Evolutionary conservation across 345 rosid genomes (phyloP).

Genomic region (Acer negundo): DNA sequence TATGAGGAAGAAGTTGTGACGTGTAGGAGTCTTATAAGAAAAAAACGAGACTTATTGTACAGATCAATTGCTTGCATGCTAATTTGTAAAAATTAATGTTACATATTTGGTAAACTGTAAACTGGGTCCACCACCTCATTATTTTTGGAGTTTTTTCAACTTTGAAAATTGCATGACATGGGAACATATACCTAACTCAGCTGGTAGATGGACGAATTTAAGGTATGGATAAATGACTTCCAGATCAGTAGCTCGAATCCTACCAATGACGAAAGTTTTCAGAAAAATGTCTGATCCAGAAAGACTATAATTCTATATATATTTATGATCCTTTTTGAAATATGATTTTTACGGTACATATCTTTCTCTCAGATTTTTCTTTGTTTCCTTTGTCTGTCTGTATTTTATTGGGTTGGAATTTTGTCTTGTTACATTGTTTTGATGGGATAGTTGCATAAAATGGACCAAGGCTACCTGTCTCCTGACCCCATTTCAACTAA

Average conservation of each 20-base stretch:
- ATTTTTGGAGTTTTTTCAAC: not conserved
- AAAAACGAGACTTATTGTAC: no score
- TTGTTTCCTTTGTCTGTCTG: not conserved
- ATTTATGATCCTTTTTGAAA: not conserved
- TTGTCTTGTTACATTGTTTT: slow-evolving; percentile 32
- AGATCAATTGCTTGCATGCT: slow-evolving; percentile 17
- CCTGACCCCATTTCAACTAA: slow-evolving; percentile 35
- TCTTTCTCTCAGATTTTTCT: not conserved
- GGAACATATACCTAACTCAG: no score
- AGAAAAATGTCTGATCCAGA: no score
- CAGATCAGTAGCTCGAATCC: no score
- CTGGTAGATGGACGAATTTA: no score
- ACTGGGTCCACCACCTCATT: slow-evolving; percentile 26
- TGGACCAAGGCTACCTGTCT: slow-evolving; percentile 37
- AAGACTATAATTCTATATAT: not conserved
- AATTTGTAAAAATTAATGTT: slow-evolving; percentile 10
- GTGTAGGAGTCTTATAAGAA: slow-evolving; percentile 15
- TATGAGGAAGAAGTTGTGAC: slow-evolving; percentile 31
- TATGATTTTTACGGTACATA: slow-evolving; percentile 10
- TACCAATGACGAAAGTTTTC: no score
- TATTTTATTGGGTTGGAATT: slow-evolving; percentile 14
- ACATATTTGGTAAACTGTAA: slow-evolving; percentile 12
- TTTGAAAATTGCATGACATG: not conserved
- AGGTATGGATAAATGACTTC: no score
- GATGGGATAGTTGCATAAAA: slow-evolving; percentile 35